phyloP scores from a whole-genome alignment of 148 eudicot species.

The Silene latifolia region DNA sequence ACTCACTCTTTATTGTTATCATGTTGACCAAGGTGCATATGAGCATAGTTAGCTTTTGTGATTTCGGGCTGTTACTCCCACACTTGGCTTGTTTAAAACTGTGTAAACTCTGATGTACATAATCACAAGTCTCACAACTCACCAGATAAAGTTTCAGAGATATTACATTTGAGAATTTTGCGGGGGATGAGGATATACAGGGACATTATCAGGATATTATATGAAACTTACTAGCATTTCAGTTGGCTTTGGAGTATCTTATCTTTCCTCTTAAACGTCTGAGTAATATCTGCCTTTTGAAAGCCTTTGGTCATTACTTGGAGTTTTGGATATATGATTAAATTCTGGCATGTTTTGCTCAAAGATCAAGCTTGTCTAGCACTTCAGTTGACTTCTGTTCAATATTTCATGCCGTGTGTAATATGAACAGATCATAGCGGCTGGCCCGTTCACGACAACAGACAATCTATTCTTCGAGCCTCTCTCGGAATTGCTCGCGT shows the following conservation, averaged over 20 bases:
- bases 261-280: background rate
- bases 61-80: background rate
- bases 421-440: constrained; percentile 72
- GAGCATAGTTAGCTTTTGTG: background rate
- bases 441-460: constrained; percentile 90
- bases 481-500: constrained; percentile 74
- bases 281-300: background rate
- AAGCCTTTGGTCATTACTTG: background rate
- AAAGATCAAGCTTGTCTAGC: background rate
- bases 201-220: background rate
- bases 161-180: background rate
- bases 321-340: background rate
- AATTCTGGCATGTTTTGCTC: background rate
- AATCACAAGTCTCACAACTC: background rate
- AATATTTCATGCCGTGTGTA: background rate
- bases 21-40: too few species aligned
- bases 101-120: background rate
- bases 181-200: background rate
- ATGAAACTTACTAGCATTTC: background rate
- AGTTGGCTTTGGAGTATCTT: background rate
- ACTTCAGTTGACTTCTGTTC: background rate
- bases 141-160: background rate
- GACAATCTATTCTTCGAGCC: constrained; percentile 96
- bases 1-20: too few species aligned
- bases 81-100: background rate